Conservation (phyloP, 768 basidiomycete genomes). For the Suillus weaverae region DNA sequence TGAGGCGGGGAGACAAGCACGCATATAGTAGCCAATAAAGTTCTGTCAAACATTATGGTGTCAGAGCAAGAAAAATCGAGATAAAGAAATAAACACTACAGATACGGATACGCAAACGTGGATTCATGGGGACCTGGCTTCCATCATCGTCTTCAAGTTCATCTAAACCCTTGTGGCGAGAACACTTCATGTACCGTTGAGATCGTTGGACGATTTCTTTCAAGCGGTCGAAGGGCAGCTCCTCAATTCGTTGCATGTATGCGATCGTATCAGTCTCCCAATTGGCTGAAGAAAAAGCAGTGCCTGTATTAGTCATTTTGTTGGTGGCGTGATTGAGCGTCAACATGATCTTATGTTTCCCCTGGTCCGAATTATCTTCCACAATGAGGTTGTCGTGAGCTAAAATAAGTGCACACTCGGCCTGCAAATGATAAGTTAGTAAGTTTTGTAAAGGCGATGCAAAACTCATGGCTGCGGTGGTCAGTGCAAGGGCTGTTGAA, state of each 20-base stretch:
- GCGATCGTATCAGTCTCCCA: too few relatives aligned
- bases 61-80: not conserved
- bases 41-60: not conserved
- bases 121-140: not conserved
- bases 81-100: not conserved
- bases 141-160: not conserved
- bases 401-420: not conserved
- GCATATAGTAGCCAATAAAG: not conserved
- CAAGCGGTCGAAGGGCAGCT: too few relatives aligned
- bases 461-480: not conserved
- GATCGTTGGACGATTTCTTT: too few relatives aligned
- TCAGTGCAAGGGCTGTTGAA: not conserved
- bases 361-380: not conserved
- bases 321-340: not conserved
- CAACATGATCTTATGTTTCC: not conserved
- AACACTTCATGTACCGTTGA: too few relatives aligned
- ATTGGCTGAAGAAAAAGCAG: too few relatives aligned
- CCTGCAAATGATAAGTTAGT: not conserved
- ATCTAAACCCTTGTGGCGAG: too few relatives aligned
- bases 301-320: not conserved
- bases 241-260: too few relatives aligned
- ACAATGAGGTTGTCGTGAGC: not conserved
- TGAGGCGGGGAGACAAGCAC: not conserved
- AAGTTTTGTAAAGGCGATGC: not conserved
- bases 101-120: not conserved